These are phyloP conservation scores for Aspergillus spinulosporus DNA, from an alignment of 2,329 filamentous ascomycete genomes.

Conservation along the genomic window DNA sequence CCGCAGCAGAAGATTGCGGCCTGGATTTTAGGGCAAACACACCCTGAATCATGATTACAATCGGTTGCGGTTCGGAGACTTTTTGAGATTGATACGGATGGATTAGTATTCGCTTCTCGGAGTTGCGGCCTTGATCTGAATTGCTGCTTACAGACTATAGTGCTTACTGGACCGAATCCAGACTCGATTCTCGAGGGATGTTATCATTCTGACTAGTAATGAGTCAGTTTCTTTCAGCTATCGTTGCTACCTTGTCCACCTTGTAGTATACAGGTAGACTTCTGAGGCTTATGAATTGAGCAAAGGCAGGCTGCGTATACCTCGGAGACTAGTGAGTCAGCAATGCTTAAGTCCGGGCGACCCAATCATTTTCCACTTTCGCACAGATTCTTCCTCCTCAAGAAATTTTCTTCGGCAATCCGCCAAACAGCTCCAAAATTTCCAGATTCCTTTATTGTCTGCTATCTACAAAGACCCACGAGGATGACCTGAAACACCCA, in stretches of 20 bases:
- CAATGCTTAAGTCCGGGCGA: not conserved
- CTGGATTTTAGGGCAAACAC: not conserved
- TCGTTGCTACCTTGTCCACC: not conserved
- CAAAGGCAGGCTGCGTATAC: not conserved
- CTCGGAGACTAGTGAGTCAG: not conserved
- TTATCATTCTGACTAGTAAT: not conserved
- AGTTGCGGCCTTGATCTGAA: not conserved
- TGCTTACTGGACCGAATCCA: too few species aligned
- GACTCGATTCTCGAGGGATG: not conserved
- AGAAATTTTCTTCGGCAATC: not conserved
- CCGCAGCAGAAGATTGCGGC: too few species aligned
- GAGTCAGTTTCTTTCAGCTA: not conserved
- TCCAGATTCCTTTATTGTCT: not conserved
- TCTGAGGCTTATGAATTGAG: too few species aligned
- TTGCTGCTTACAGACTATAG: too few species aligned
- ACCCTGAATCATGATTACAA: not conserved
- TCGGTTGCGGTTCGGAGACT: slow-evolving; percentile 10
- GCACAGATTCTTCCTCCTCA: not conserved
- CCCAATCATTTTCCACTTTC: not conserved
- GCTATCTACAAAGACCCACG: not conserved
- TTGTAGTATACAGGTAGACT: too few species aligned
- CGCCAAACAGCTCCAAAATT: not conserved
- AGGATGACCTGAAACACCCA: not conserved
- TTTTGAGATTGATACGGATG: slow-evolving; percentile 8
- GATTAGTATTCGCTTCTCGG: not conserved